Percentiles rank a stretch among this genome's conserved stretches.
Evolutionary conservation across 768 basidiomycete species (phyloP).

Genomic region (Strobilomyces echinocephalus): DNA sequence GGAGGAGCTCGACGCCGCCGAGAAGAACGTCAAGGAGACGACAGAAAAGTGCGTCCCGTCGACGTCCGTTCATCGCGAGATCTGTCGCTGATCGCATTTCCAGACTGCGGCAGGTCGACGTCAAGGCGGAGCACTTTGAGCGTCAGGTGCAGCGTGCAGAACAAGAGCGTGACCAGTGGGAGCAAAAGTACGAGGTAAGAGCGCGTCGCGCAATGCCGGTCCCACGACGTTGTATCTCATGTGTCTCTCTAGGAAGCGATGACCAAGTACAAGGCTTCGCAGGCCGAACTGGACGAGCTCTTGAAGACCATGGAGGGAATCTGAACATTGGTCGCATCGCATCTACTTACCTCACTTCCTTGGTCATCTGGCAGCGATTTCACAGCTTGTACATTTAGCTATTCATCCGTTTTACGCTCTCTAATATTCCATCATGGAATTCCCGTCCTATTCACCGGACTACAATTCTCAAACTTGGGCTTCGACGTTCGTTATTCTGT

Average conservation of each 20-base stretch:
- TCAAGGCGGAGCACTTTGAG: constrained; percentile 99
- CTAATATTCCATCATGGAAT: constrained; percentile 22
- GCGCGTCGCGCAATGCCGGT: constrained; percentile 18
- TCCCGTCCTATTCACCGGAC: constrained; percentile 2
- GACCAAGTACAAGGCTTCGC: constrained; percentile 65
- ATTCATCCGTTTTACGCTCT: constrained; percentile 14
- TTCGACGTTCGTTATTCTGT: background rate
- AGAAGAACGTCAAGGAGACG: constrained; percentile 95
- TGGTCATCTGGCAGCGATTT: constrained; percentile 15
- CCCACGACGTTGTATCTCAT: constrained; percentile 1
- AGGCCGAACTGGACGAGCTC: constrained; percentile 82
- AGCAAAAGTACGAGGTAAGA: constrained; percentile 87
- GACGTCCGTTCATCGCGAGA: constrained; percentile 6
- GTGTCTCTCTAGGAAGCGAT: constrained; percentile 54
- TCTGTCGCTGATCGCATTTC: constrained; percentile 16
- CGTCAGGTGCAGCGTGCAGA: constrained; percentile 82
- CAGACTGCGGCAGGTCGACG: constrained; percentile 92
- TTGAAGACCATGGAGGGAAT: constrained; percentile 69
- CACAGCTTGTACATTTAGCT: constrained; percentile 20
- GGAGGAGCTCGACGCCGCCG: constrained; percentile 91
- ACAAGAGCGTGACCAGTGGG: constrained; percentile 89
- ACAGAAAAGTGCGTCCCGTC: constrained; percentile 78
- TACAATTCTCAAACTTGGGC: background rate
- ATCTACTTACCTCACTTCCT: constrained; percentile 4
- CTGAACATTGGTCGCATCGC: constrained; percentile 31